A percentile compares a stretch with the other conserved stretches of the same genome.
Evolutionary conservation across 2,329 filamentous ascomycete genomes (phyloP).

Genomic region (Blastomyces emzantsi): DNA sequence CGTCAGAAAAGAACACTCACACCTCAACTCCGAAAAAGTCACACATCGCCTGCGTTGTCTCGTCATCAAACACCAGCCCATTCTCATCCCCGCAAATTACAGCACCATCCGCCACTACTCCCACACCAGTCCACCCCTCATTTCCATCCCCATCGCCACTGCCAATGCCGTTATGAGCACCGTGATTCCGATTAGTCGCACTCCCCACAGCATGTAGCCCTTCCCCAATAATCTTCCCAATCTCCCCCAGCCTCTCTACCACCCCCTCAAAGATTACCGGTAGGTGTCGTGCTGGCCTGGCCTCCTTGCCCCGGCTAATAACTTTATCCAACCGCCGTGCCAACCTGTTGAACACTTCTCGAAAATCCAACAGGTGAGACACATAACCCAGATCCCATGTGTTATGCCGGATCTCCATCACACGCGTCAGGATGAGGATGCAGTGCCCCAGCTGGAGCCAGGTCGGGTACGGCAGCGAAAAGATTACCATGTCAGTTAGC

Average conservation of each 20-base stretch:
- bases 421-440: neutral
- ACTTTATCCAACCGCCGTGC: constrained; percentile 1
- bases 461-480: constrained; percentile 2
- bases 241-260: constrained; percentile 3
- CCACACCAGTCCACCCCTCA: neutral
- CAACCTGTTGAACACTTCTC: neutral
- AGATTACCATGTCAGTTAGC: neutral
- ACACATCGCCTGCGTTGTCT: neutral
- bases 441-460: constrained; percentile 3
- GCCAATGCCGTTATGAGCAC: neutral
- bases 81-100: neutral
- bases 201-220: neutral
- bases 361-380: neutral
- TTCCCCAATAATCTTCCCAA: neutral
- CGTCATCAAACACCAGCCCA: constrained; percentile 4
- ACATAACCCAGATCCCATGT: neutral
- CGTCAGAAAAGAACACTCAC: neutral
- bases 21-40: neutral
- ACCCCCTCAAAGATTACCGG: neutral
- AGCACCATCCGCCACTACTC: neutral
- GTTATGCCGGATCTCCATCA: neutral
- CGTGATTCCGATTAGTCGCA: neutral
- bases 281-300: neutral
- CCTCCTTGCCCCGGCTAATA: neutral
- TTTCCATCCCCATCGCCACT: neutral